phyloP scores from a whole-genome alignment of 345 rosid genomes.

The Syzygium aromaticum region DNA sequence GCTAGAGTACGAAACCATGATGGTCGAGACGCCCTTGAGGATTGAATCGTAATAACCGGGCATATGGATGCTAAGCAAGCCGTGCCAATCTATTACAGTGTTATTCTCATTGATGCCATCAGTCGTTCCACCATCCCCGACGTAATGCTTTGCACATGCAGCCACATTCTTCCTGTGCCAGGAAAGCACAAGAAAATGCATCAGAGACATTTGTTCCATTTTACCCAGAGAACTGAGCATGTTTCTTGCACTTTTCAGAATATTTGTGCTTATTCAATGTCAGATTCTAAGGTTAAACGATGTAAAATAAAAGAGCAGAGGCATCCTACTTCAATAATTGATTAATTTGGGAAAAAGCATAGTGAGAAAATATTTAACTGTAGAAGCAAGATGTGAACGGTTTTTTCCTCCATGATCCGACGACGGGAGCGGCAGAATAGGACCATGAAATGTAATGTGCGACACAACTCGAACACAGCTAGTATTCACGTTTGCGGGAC shows the following conservation, averaged over 20 bases:
- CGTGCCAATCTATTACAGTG: conserved; percentile 43
- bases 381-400: not conserved
- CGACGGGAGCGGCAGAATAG: not conserved
- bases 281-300: not conserved
- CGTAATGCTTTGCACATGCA: conserved; percentile 90
- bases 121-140: conserved; percentile 91
- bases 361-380: not conserved
- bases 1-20: conserved; percentile 93
- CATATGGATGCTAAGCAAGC: conserved; percentile 62
- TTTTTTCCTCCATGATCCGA: not conserved
- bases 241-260: not conserved
- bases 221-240: not conserved
- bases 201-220: not conserved
- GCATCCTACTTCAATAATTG: not conserved
- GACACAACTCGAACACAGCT: not conserved
- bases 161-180: conserved; percentile 59
- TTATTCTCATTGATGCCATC: conserved; percentile 69
- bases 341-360: not conserved
- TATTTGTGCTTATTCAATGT: not conserved
- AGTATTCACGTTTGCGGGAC: not conserved
- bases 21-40: conserved; percentile 73
- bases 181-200: not conserved
- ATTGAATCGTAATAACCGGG: conserved; percentile 61
- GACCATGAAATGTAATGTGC: not conserved
- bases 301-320: not conserved